Conservation (phyloP, 2,329 filamentous ascomycete species). For the Penicillium freii region DNA sequence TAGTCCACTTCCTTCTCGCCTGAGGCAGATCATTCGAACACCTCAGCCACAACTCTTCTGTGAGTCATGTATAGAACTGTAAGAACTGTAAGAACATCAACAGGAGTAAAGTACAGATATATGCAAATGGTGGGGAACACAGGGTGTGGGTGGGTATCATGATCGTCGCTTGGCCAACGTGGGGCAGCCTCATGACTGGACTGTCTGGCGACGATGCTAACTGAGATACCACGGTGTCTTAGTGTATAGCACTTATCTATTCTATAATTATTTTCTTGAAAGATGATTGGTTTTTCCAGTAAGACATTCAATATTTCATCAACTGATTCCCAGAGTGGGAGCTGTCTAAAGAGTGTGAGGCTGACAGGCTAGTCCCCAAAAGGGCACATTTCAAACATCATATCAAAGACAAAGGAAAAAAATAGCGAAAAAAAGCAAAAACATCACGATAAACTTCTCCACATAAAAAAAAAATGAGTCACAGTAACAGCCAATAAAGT, state of each 20-base stretch:
- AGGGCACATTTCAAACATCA: not conserved
- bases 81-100: not conserved
- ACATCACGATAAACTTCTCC: not conserved
- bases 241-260: not conserved
- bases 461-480: conserved; percentile 6
- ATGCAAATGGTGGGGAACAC: conserved; percentile 1
- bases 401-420: conserved; percentile 2
- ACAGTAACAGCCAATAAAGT: conserved; percentile 7
- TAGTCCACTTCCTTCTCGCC: not conserved
- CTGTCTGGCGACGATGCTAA: not conserved
- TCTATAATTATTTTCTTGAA: not conserved
- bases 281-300: not conserved
- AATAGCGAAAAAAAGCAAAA: not conserved
- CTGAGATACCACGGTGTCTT: not conserved
- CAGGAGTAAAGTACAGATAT: not conserved
- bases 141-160: not conserved
- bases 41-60: conserved; percentile 1
- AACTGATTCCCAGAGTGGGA: not conserved
- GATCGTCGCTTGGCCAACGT: not conserved
- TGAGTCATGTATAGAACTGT: conserved; percentile 8
- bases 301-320: not conserved
- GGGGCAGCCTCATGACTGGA: not conserved
- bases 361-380: conserved; percentile 1
- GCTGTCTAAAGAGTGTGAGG: conserved; percentile 2
- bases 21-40: not conserved